Percentiles rank a stretch among this genome's conserved stretches.
Evolutionary conservation across 2,329 filamentous ascomycete species (phyloP).

Genomic region (Sporothrix sp.): DNA sequence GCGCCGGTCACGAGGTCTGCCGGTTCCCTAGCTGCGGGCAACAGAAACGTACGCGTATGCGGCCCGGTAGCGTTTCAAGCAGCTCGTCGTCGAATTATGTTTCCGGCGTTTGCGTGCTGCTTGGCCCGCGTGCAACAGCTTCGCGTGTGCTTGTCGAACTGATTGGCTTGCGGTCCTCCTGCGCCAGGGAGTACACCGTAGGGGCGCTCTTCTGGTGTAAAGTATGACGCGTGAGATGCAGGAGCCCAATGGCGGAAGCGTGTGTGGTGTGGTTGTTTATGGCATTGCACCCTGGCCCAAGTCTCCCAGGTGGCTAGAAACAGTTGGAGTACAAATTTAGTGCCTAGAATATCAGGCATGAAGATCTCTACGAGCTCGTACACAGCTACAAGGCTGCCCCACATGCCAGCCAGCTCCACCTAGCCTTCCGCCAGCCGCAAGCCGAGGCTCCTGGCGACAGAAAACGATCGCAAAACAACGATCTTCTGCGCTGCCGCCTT

Average conservation of each 20-base stretch:
- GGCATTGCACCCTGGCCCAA: not conserved
- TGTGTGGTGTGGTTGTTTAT: constrained; percentile 1
- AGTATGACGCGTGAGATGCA: not conserved
- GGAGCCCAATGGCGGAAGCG: not conserved
- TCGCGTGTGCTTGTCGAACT: not conserved
- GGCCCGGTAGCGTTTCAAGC: no score
- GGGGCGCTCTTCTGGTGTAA: not conserved
- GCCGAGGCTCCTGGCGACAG: constrained; percentile 14
- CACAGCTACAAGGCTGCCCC: not conserved
- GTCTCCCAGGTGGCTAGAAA: no score
- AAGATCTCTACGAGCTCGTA: not conserved
- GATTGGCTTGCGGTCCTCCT: not conserved
- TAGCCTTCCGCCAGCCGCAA: constrained; percentile 5
- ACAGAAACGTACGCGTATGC: no score
- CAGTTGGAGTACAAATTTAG: no score
- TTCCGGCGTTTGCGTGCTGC: no score
- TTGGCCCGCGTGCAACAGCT: not conserved
- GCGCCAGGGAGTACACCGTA: no score
- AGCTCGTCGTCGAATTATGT: no score
- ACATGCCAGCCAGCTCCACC: no score
- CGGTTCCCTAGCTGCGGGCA: no score
- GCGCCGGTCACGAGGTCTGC: no score
- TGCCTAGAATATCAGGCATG: not conserved
- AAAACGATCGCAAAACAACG: no score
- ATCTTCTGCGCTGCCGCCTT: no score